Conservation (phyloP, 176 grass and related monocot species). For the Oryza meyeriana region DNA sequence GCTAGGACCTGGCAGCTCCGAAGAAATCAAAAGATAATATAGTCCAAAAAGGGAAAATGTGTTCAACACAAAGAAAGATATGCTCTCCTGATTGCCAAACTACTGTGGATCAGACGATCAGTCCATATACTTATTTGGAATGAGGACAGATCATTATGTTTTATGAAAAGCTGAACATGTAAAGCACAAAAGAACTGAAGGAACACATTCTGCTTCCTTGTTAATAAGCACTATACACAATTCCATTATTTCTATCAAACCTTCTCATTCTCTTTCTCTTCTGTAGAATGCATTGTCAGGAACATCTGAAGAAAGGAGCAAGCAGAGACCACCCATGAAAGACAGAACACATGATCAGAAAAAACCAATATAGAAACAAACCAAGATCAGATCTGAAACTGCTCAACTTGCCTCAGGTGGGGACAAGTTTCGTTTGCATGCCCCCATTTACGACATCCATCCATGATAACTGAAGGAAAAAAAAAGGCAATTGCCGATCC, state of each 20-base stretch:
- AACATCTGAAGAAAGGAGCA: not conserved
- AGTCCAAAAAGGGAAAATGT: not conserved
- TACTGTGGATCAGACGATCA: not conserved
- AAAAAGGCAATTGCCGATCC: not conserved
- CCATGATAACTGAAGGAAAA: not conserved
- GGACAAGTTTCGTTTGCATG: not conserved
- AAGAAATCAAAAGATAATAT: not conserved
- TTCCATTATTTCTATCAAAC: not conserved
- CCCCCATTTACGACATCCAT: not conserved
- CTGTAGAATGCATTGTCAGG: not conserved
- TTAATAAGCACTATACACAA: not conserved
- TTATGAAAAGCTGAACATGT: not conserved
- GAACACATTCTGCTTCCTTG: not conserved
- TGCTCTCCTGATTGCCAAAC: not conserved
- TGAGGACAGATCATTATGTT: not conserved
- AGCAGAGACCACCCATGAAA: not conserved
- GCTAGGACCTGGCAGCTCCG: not conserved
- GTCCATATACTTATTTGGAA: not conserved
- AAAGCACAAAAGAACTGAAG: not conserved
- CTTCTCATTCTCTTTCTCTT: not conserved
- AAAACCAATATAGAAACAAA: not conserved
- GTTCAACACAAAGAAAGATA: not conserved
- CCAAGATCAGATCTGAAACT: constrained; percentile 28
- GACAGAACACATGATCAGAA: not conserved
- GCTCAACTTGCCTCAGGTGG: not conserved